phyloP scores from a whole-genome alignment of 768 basidiomycete species.

The Panellus pusillus region DNA sequence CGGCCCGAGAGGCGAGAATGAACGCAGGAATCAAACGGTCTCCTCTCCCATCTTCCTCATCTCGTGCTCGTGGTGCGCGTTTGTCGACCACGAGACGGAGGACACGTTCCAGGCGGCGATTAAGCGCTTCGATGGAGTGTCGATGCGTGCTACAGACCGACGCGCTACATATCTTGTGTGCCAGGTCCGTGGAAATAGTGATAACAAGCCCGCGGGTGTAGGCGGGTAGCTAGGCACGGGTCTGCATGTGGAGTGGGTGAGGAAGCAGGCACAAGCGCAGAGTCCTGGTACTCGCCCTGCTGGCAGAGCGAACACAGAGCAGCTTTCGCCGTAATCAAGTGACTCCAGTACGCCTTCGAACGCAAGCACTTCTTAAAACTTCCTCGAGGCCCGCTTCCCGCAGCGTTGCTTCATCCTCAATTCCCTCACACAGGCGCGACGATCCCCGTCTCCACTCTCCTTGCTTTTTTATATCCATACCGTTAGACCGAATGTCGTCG shows the following conservation, averaged over 20 bases:
- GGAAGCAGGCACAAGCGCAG: conserved; percentile 45
- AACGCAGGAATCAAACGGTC: too few species aligned
- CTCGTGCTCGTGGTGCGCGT: conserved; percentile 91
- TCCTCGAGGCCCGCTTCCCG: conserved; percentile 76
- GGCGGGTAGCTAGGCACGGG: conserved; percentile 87
- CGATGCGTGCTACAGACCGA: conserved; percentile 68
- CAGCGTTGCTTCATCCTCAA: conserved; percentile 90
- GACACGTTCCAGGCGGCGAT: conserved; percentile 66
- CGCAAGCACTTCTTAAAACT: conserved; percentile 66
- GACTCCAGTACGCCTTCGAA: conserved; percentile 60
- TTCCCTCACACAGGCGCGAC: conserved; percentile 71
- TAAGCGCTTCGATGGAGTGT: conserved; percentile 65
- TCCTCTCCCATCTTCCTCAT: too few species aligned
- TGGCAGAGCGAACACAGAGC: conserved; percentile 14
- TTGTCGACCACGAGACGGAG: conserved; percentile 81
- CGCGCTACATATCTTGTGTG: conserved; percentile 81
- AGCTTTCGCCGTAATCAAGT: too few species aligned
- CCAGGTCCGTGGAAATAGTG: conserved; percentile 74
- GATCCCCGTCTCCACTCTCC: neutral
- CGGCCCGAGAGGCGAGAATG: too few species aligned
- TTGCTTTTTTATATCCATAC: neutral
- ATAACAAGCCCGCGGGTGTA: conserved; percentile 87
- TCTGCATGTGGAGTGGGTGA: conserved; percentile 80
- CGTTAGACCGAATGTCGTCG: conserved; percentile 71
- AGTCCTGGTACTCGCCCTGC: conserved; percentile 52